Percentiles rank a stretch among this genome's conserved stretches.
phyloP scores from a whole-genome alignment of 2,329 filamentous ascomycete genomes.

The Pseudogymnoascus sp. region DNA sequence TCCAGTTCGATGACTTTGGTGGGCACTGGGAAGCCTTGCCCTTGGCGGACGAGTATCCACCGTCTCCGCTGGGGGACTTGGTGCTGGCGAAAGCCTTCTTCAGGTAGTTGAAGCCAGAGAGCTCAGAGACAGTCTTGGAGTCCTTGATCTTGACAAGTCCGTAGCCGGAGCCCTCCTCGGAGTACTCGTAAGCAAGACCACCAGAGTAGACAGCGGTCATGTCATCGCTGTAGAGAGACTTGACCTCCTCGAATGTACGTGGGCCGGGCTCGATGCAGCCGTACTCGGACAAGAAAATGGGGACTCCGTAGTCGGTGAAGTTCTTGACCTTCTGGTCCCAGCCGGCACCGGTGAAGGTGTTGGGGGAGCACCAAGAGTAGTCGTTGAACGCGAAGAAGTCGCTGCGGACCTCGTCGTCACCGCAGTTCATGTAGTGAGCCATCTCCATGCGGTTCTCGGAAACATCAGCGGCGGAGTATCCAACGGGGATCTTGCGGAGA shows the following conservation, averaged over 20 bases:
- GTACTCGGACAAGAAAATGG: conserved; percentile 97
- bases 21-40: neutral
- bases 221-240: conserved; percentile 64
- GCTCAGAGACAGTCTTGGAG: conserved; percentile 42
- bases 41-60: neutral
- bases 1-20: neutral
- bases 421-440: conserved; percentile 93
- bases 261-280: conserved; percentile 71
- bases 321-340: conserved; percentile 78
- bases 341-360: conserved; percentile 65
- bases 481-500: conserved; percentile 75
- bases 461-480: conserved; percentile 95
- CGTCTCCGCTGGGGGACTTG: neutral
- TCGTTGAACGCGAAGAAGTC: conserved; percentile 99
- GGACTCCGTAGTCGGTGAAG: conserved; percentile 83
- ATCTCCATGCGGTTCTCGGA: conserved; percentile 71
- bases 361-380: conserved; percentile 96
- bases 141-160: conserved; percentile 67
- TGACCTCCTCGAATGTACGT: conserved; percentile 79
- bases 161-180: conserved; percentile 83
- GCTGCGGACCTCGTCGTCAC: conserved; percentile 56
- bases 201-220: conserved; percentile 90
- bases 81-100: neutral
- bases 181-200: conserved; percentile 99
- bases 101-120: conserved; percentile 1